Base-by-base conservation (phyloP, 2,329 filamentous ascomycete genomes). In the Aspergillus fumigatus region DNA sequence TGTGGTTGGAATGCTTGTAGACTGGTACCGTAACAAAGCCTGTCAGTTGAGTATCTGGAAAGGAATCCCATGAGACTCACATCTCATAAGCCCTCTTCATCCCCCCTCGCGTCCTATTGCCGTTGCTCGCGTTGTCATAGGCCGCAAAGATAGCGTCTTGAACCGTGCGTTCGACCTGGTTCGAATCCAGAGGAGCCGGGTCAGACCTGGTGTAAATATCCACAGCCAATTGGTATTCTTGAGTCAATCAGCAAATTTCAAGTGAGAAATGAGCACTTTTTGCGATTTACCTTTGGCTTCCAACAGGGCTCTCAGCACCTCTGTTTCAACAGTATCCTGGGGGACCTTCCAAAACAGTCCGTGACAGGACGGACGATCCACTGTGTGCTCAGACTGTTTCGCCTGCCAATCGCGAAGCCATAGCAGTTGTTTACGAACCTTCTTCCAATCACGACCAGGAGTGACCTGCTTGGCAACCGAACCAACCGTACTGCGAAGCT, bases 91-190 rank as follows among this genome's bases (percentile, higher is more conserved):
- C 84, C 64, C 79, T 82, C 67, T 84, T 86, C 76, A 87, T 82
- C 14, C 82, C 82, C 17, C 85, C 85, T 62, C 85, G 77, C 19
- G 79, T 84, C 60, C 79, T 78, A 64, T 87, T 88, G 29, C 85
- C 85, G 63, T 87, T 88, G 67, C 80, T 87, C 21, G 85, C 84
- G 60, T 84, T 85, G 66, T 88, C 85, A 65, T 87, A 88, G 21
- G 79, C 75, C 25, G 80, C 70, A 70, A 84, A 79, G 19, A 82
- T 80, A 40, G 80, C 75, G 8, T 75, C 75, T 14, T 82, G 70
- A 17, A 86, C 75, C 14, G 80, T 76, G 25, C 74, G 66, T 70
- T 87, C 82, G 6, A 84, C 76, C 27, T 79, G 77, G 0, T 71
- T 63, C 7, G 65, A 58, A n/a, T 72, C 68, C 10, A 84, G 68